Evolutionary conservation across 805 yeast species (phyloP).

Genomic region (Zygosaccharomyces kombuchaensis): DNA sequence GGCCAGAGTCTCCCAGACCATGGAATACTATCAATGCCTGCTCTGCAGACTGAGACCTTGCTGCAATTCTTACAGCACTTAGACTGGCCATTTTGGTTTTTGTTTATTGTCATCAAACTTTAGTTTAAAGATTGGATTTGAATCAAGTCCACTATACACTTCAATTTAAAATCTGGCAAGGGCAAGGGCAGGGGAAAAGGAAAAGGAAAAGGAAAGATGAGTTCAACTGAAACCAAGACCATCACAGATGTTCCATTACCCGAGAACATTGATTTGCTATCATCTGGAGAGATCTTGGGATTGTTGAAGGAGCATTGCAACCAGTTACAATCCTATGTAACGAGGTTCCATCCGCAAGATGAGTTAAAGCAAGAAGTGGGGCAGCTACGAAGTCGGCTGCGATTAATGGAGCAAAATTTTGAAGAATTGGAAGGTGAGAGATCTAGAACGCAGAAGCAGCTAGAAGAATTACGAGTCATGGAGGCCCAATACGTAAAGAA

Average conservation of each 20-base stretch:
- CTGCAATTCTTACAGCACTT: slow-evolving; percentile 33
- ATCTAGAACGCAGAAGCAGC: slow-evolving; percentile 23
- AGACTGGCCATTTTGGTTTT: slow-evolving; percentile 11
- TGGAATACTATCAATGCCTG: slow-evolving; percentile 76
- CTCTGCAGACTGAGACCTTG: slow-evolving; percentile 39
- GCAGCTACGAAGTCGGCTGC: slow-evolving; percentile 13
- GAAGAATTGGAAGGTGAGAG: slow-evolving; percentile 27
- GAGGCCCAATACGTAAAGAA: slow-evolving; percentile 31
- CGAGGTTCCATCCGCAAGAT: slow-evolving; percentile 22
- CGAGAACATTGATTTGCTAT: slow-evolving; percentile 21
- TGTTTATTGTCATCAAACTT: background rate
- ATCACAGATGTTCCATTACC: slow-evolving; percentile 19
- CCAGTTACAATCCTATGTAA: slow-evolving; percentile 21
- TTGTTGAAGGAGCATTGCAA: slow-evolving; percentile 16
- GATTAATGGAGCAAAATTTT: slow-evolving; percentile 23
- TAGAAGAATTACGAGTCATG: slow-evolving; percentile 26
- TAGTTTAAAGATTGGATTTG: background rate
- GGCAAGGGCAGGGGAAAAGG: too few species aligned
- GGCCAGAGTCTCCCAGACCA: slow-evolving; percentile 89
- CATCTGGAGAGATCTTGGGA: slow-evolving; percentile 23
- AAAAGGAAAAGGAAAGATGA: background rate
- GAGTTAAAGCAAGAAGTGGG: slow-evolving; percentile 10
- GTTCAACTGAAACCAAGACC: background rate
- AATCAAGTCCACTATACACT: background rate
- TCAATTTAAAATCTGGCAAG: background rate